phyloP scores from a whole-genome alignment of 2,329 filamentous ascomycete species.

The Ophiocordyceps sinensis region DNA sequence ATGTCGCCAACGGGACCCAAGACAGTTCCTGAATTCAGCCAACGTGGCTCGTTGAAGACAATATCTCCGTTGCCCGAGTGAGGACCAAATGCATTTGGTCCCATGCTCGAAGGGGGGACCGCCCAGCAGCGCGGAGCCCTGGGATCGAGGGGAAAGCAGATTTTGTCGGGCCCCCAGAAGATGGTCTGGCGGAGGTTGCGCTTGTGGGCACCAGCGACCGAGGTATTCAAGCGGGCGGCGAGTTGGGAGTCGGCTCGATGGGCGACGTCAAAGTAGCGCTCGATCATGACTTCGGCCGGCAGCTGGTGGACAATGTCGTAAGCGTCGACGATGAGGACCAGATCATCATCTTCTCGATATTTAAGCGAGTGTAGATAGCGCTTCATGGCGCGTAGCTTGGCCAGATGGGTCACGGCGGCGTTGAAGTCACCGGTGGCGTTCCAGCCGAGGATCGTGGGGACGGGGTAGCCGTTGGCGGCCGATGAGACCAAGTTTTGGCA shows the following conservation, averaged over 20 bases:
- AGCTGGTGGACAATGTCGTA: slow-evolving; percentile 53
- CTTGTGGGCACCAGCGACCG: slow-evolving; percentile 13
- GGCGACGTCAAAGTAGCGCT: slow-evolving; percentile 42
- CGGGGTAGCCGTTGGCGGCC: slow-evolving; percentile 21
- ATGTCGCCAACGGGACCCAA: slow-evolving; percentile 23
- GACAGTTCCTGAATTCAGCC: slow-evolving; percentile 31
- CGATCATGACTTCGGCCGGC: slow-evolving; percentile 45
- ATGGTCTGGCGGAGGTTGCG: slow-evolving; percentile 22
- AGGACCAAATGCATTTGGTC: slow-evolving; percentile 19
- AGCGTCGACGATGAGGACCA: slow-evolving; percentile 49
- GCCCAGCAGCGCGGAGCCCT: slow-evolving; percentile 24
- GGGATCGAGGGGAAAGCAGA: slow-evolving; percentile 24
- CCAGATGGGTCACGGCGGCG: slow-evolving; percentile 20
- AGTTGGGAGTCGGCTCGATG: slow-evolving; percentile 38
- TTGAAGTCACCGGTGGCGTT: slow-evolving; percentile 19
- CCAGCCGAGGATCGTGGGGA: slow-evolving; percentile 23
- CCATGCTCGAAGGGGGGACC: slow-evolving; percentile 20
- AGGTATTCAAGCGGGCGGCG: slow-evolving; percentile 30
- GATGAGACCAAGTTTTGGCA: slow-evolving; percentile 25
- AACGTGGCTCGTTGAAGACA: slow-evolving; percentile 19
- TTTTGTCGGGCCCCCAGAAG: slow-evolving; percentile 30
- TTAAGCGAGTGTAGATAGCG: slow-evolving; percentile 18
- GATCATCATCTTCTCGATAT: slow-evolving; percentile 31
- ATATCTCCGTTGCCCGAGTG: slow-evolving; percentile 17
- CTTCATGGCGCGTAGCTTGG: slow-evolving; percentile 22